Evolutionary conservation across 2,329 filamentous ascomycete species (phyloP).

Genomic region (Fusarium tanahbumbuense): DNA sequence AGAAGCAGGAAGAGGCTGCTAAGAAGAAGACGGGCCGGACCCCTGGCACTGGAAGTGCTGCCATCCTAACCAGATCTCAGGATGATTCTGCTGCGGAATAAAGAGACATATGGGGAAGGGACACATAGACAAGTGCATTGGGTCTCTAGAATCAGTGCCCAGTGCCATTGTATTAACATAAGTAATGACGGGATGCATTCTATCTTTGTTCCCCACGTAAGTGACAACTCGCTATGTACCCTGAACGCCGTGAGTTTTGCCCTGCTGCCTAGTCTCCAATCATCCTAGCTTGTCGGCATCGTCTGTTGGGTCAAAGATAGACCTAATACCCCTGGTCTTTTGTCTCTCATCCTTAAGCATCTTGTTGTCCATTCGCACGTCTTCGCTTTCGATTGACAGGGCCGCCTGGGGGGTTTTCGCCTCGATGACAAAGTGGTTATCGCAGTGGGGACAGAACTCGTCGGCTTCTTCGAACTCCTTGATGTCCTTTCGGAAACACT

Average conservation of each 20-base stretch:
- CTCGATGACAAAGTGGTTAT: slow-evolving; percentile 97
- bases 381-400: slow-evolving; percentile 90
- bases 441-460: slow-evolving; percentile 98
- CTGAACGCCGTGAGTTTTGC: slow-evolving; percentile 48
- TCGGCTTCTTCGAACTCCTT: slow-evolving; percentile 94
- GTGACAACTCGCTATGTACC: slow-evolving; percentile 43
- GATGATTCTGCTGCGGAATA: slow-evolving; percentile 56
- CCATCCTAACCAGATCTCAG: slow-evolving; percentile 76
- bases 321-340: slow-evolving; percentile 63
- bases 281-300: slow-evolving; percentile 82
- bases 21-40: slow-evolving; percentile 91
- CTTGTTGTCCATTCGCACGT: slow-evolving; percentile 83
- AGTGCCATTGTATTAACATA: slow-evolving; percentile 54
- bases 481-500: slow-evolving; percentile 95
- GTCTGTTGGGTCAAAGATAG: slow-evolving; percentile 81
- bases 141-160: slow-evolving; percentile 44
- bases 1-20: slow-evolving; percentile 98
- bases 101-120: slow-evolving; percentile 30
- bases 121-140: slow-evolving; percentile 46
- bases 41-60: slow-evolving; percentile 75
- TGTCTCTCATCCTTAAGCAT: slow-evolving; percentile 95
- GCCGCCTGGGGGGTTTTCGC: slow-evolving; percentile 85
- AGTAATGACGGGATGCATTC: slow-evolving; percentile 48
- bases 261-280: slow-evolving; percentile 40
- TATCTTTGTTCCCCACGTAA: slow-evolving; percentile 31